Base-by-base conservation (phyloP, 1,139 yeast species). In the Scheffersomyces lignicola region DNA sequence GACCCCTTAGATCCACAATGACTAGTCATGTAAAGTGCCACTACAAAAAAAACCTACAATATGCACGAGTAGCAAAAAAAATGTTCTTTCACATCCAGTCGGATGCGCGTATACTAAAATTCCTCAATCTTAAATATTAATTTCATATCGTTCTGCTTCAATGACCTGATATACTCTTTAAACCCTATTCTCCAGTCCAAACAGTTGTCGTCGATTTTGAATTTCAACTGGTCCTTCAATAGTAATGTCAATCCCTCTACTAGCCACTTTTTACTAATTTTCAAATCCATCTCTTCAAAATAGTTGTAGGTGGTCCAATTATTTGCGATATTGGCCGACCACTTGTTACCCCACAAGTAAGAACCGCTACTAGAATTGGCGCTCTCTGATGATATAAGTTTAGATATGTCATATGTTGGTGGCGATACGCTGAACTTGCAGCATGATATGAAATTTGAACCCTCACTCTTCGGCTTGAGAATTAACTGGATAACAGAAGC, bases 161-260 rank as follows among this genome's bases (percentile, higher is more conserved):
- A 46, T 11, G 43, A 41, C 14, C 50, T 53, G 22, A 66, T 51
- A 30, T 49, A 45, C 12, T 49, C 40, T 34, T 56, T 58, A 44
- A 57, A 64, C 30, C 59, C 53, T 31, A 56, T 54, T 42, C 73
- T 52, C 76, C 76, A 70, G 44, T 69, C 76, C 11, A 52, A 35
- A 29, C 48, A 53, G 12, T 48, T 51, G 41, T 64, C 69, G 18
- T 26, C 29, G 26, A 69, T 48, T 27, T 50, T 51, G 34, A 66
- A 58, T 42, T 56, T 59, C 32, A 70, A 40, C 38, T 57, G 57
- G 10, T 57, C 56, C 3, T 49, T 48, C 18, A 60, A 38, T 7
- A 67, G 43, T 29, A 63, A 40, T 11, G 47, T 42, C 20, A 64
- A 52, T 1, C 67, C 73, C 42, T 67, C 67, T 15, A 42, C 38